Conservation (phyloP, 176 grass and related monocot genomes). For the Oryza glaberrima region DNA sequence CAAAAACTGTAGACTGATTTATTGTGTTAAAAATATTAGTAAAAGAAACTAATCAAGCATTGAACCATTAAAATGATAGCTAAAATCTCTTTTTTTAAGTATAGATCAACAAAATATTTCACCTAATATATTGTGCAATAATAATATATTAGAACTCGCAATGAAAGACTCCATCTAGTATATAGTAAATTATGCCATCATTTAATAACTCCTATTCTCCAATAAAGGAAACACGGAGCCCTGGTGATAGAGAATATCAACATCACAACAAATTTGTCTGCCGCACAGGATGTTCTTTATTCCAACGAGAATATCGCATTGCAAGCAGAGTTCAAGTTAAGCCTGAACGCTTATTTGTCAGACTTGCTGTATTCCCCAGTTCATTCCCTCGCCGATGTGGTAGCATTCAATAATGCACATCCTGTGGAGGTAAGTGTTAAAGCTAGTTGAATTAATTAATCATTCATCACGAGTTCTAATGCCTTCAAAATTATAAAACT, state of each 20-base stretch:
- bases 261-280: slow-evolving; percentile 33
- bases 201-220: background rate
- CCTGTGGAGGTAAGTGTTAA: slow-evolving; percentile 28
- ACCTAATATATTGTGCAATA: no score
- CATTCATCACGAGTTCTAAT: background rate
- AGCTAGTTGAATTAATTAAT: background rate
- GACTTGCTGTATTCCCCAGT: slow-evolving; percentile 53
- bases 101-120: no score
- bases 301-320: background rate
- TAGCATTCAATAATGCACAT: slow-evolving; percentile 68
- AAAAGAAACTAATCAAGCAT: no score
- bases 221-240: slow-evolving; percentile 44
- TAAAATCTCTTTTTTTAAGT: no score
- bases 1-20: no score
- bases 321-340: slow-evolving; percentile 51
- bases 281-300: background rate
- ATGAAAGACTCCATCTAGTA: no score
- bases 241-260: slow-evolving; percentile 51
- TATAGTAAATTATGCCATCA: background rate
- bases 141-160: no score
- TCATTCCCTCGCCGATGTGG: slow-evolving; percentile 53
- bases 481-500: no score
- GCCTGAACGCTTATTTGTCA: slow-evolving; percentile 53
- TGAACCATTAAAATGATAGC: no score
- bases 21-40: no score